Base-by-base conservation (phyloP, 495 filamentous ascomycete genomes). In the Neurospora pannonica region DNA sequence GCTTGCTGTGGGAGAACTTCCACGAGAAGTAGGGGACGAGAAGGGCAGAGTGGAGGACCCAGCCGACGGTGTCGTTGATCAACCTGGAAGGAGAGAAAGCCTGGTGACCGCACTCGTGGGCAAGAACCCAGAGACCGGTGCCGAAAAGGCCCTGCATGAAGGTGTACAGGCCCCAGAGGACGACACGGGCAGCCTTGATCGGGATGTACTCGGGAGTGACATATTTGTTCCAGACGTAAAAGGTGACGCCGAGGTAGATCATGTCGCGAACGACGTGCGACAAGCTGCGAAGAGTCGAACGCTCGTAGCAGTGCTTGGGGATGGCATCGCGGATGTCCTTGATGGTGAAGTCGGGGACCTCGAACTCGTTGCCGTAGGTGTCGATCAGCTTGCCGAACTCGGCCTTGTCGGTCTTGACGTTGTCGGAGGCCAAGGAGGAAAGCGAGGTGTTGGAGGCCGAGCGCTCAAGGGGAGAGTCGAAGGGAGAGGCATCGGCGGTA, bases 1-100 rank as follows among this genome's bases (percentile, higher is more conserved):
- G 94, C 88, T 95, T 94, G 82, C 92, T 90, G 85, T 97, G 94
- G 75, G 92, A 94, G 83, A 96, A 92, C 86, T 95, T 94, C 94
- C 94, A 97, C 76, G 92, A 93, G 84, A 94, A 96, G 85, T 95
- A 97, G 36, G 94, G 94, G 36, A 96, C 93, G 40, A 97, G 84
- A 71, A 97, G 86, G 42, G 90, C 84, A 21, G 93, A 95, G 83
- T 97, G 94, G 75, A 93, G 88, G 80, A 94, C 80, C 90, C 92
- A 95, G 75, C 94, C 94, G 72, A 93, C 90, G n/a, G 91, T 89
- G 83, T 96, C 93, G 84, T 96, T 96, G 81, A 97, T 81, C 1
- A 87, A 84, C 84, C 91, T 92, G 77, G 90, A 95, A 8, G 91
- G 84, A 31, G 93, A 95, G 86, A 97, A 96, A 70, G 93, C 90